phyloP scores from a whole-genome alignment of 139 green algal species.

The Zygnema cylindricum region DNA sequence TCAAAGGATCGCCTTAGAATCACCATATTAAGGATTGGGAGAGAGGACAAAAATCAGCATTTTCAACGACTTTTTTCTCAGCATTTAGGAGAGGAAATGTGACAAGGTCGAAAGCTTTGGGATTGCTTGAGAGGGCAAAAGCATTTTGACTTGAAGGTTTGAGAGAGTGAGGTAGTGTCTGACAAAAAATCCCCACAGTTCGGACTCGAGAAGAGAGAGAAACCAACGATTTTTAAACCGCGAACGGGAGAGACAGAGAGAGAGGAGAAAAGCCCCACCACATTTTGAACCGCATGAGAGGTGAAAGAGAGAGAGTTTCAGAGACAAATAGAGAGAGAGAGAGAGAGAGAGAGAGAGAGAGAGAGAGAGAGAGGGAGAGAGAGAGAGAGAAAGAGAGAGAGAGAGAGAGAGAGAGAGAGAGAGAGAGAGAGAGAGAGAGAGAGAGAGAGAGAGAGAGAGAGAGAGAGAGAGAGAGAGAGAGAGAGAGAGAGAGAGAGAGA shows the following conservation, averaged over 20 bases:
- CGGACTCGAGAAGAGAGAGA: too few species aligned
- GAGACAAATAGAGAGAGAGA: not conserved
- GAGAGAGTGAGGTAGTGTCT: too few species aligned
- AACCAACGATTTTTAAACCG: too few species aligned
- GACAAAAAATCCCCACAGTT: too few species aligned
- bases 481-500: conserved; percentile 6
- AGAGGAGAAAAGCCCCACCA: not conserved
- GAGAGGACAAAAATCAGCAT: not conserved
- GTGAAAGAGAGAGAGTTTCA: not conserved
- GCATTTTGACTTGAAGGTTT: too few species aligned
- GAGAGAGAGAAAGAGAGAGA: not conserved
- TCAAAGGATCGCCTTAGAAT: not conserved
- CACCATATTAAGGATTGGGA: not conserved
- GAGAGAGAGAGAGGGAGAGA: not conserved
- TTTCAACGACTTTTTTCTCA: not conserved
- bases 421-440: not conserved
- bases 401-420: not conserved
- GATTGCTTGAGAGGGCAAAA: too few species aligned
- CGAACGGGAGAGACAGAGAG: not conserved
- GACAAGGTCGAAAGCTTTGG: too few species aligned
- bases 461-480: not conserved
- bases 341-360: not conserved
- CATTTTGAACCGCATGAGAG: not conserved
- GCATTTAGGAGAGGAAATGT: too few species aligned
- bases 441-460: not conserved